Conservation (phyloP, 2,329 filamentous ascomycete species). For the Teratosphaeria pseudoeucalypti region DNA sequence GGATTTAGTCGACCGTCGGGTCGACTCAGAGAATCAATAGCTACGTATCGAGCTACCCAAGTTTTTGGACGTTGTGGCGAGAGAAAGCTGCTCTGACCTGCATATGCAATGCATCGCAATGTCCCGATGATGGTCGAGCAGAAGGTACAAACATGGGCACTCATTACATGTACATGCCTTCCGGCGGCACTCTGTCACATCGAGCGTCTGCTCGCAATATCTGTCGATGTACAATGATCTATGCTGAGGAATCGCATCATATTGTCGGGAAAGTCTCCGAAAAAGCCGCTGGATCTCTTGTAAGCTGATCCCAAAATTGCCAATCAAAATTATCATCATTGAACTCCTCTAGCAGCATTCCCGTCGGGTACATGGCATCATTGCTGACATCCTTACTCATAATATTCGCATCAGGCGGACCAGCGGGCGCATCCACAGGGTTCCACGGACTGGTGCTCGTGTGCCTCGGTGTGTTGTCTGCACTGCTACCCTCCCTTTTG, state of each 20-base stretch:
- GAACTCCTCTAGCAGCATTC: neutral
- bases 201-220: neutral
- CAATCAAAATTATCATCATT: constrained; percentile 1
- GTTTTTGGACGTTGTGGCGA: too few species aligned
- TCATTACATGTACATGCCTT: neutral
- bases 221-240: neutral
- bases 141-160: neutral
- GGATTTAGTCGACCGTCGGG: too few species aligned
- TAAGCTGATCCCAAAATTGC: constrained; percentile 2
- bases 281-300: constrained; percentile 12
- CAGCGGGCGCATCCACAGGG: neutral
- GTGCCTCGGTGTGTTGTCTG: neutral
- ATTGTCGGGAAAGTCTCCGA: neutral
- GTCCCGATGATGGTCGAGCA: neutral
- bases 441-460: neutral
- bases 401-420: neutral
- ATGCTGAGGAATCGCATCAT: neutral
- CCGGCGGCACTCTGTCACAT: neutral
- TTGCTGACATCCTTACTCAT: neutral
- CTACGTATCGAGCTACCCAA: too few species aligned
- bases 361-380: neutral
- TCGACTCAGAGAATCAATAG: too few species aligned
- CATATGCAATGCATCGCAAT: neutral
- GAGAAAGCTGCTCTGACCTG: neutral
- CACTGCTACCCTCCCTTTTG: constrained; percentile 39